Percentiles rank a stretch among this genome's conserved stretches.
Conservation (phyloP, 495 filamentous ascomycete species). For the Xylaria telfairii region DNA sequence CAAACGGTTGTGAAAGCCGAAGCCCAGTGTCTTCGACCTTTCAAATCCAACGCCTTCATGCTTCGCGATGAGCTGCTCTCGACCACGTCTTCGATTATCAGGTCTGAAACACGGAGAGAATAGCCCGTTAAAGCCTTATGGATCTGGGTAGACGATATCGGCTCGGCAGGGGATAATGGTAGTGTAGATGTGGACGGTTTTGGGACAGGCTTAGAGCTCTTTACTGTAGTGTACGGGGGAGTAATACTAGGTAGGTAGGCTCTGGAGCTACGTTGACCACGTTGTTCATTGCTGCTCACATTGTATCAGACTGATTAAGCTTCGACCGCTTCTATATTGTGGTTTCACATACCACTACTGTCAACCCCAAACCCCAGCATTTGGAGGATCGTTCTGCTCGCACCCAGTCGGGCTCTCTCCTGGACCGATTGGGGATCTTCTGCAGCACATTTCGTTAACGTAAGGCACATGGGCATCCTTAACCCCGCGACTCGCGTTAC, state of each 20-base stretch:
- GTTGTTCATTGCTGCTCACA: background rate
- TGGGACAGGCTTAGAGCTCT: background rate
- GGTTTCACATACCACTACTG: background rate
- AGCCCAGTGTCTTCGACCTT: background rate
- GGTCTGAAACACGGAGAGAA: conserved; percentile 20
- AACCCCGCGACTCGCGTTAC: conserved; percentile 23
- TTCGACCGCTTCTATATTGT: background rate
- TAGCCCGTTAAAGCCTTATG: conserved; percentile 6
- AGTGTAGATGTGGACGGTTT: background rate
- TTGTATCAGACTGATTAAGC: conserved; percentile 8
- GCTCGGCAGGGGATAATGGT: background rate
- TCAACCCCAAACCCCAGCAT: conserved; percentile 16
- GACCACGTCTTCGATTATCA: background rate
- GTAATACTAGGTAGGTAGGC: background rate
- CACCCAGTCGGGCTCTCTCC: conserved; percentile 17
- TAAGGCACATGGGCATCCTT: conserved; percentile 16
- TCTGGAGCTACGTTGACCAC: background rate
- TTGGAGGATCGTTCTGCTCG: background rate
- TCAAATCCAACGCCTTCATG: background rate
- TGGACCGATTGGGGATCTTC: conserved; percentile 17
- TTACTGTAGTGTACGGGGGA: background rate
- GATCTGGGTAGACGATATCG: background rate
- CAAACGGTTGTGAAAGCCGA: conserved; percentile 15
- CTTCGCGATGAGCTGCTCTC: background rate
- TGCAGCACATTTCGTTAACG: conserved; percentile 6